Base-by-base conservation (phyloP, 768 basidiomycete species). In the Tephrocybe sp. region DNA sequence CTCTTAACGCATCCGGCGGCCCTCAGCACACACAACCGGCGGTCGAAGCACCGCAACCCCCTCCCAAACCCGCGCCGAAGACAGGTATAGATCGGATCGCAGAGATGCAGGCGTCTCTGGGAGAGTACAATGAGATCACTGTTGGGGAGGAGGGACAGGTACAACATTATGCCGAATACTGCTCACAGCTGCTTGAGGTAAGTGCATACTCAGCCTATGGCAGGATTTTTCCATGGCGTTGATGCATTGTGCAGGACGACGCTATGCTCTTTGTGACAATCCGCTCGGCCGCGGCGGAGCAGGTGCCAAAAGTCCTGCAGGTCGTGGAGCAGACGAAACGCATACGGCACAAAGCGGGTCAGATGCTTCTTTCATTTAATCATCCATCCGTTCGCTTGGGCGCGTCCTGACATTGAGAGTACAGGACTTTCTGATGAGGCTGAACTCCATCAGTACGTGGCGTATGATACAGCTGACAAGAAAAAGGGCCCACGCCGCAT, bases 321-420 rank as follows among this genome's bases (percentile, higher is more conserved):
- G 84, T 92, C 3, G 90, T 90, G 0, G 88, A 92, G 59, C 81
- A 90, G 62, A 83, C 82, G 0, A 93, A 88, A 62, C 80, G 90
- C n/a, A 73, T 85, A 46, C 76, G 86, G 34, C 73, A 92, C 59
- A 91, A 88, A 73, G 79, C 84, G 40, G 87, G 88, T 85, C 50
- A 24, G 75, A 57, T 20, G 37, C 23, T 17, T 34, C 36, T 41
- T 39, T 24, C 21, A 30, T 28, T 21, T 51, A 34, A 17, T 24
- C 18, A 44, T 7, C 36, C 21, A 4, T 17, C 24, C 20, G 23
- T 17, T 11, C 14, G 23, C 14, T 37, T 23, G 21, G 26, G 24
- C 54, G 15, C 26, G 18, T 41, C n/a, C 42, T 28, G 38, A 41
- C 23, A 34, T 55, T 54, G 15, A 41, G 36, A 17, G 14, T 56